Base-by-base conservation (phyloP, 1,284 basidiomycete genomes). In the Leccinum holopus region DNA sequence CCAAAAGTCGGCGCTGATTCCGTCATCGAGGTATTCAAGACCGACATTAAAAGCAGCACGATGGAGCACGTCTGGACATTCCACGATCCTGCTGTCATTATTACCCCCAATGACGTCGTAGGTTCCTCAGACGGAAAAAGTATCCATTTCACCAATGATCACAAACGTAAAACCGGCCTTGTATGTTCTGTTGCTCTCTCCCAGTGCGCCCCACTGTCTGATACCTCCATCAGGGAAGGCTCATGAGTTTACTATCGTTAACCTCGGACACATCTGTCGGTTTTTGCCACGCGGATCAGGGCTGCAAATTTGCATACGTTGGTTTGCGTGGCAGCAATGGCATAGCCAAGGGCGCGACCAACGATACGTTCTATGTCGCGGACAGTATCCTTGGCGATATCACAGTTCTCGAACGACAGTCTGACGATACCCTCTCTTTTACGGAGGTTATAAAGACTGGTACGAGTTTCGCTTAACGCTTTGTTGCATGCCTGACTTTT, bases 81-180 rank as follows among this genome's bases (percentile, higher is more conserved):
- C 28, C 74, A 80, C 30, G 79, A 87, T 70, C 79, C 83, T 2
- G 25, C 41, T n/a, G 71, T 83, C 8, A 82, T 93, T 21, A 61
- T 81, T 6, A 85, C 88, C 1, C 91, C 91, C 0, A 92, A 92
- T 70, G 87, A 90, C 67, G 66, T 92, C 10, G 81, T 83, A 3
- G 88, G 90, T 18, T 81, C 79, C 37, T 71, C 82, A 2, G 85
- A 88, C 63, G 87, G 87, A 14, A 77, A 80, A 65, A 82, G 81
- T 51, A 84, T 90, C 60, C 85, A 84, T 72, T 84, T 89, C 68
- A 87, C 87, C n/a, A 91, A 91, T 67, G 86, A 88, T 64, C 78
- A 84, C 64, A 77, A 76, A n/a, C 66, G 69, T n/a, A 87, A 87
- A 70, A 73, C 78, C 10, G 82, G 85, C 47, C 67, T 78, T 52